A percentile compares a stretch with the other conserved stretches of the same genome.
Conservation (phyloP, 352 stramenopile genomes). For the Peronospora destructor region DNA sequence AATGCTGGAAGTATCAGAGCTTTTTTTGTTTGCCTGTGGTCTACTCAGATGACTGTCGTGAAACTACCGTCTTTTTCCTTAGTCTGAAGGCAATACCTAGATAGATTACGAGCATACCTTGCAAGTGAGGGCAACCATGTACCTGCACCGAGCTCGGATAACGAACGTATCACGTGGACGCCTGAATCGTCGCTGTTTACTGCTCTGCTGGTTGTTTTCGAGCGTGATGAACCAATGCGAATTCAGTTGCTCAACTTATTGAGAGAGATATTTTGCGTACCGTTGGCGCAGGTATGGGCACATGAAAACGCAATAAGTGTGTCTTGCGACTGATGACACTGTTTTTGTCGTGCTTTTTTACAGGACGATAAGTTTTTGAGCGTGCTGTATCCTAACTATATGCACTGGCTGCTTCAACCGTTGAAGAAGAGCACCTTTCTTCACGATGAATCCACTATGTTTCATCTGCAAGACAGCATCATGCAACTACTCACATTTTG, state of each 20-base stretch:
- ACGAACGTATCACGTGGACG: constrained; percentile 59
- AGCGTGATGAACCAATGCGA: constrained; percentile 52
- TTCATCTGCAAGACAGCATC: constrained; percentile 74
- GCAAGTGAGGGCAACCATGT: constrained; percentile 67
- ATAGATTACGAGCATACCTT: constrained; percentile 57
- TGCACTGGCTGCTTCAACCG: constrained; percentile 77
- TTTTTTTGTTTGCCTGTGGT: no score
- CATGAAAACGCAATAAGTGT: not conserved
- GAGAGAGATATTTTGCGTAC: constrained; percentile 67
- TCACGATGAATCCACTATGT: constrained; percentile 44
- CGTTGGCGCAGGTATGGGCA: constrained; percentile 47
- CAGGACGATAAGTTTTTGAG: constrained; percentile 85
- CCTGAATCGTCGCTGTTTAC: constrained; percentile 64
- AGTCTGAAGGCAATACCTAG: no score
- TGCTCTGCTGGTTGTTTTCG: constrained; percentile 58
- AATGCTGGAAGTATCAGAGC: no score
- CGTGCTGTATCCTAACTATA: constrained; percentile 84
- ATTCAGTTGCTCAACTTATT: constrained; percentile 64
- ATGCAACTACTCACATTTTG: constrained; percentile 84
- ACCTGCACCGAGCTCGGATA: constrained; percentile 46
- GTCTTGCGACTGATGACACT: not conserved
- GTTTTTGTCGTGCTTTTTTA: not conserved
- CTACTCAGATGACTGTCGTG: no score
- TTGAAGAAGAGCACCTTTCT: constrained; percentile 52
- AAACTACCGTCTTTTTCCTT: no score